Evolutionary conservation across 371 early-diverging fungal genomes (phyloP).

Genomic region (Choanephora cucurbitarum): DNA sequence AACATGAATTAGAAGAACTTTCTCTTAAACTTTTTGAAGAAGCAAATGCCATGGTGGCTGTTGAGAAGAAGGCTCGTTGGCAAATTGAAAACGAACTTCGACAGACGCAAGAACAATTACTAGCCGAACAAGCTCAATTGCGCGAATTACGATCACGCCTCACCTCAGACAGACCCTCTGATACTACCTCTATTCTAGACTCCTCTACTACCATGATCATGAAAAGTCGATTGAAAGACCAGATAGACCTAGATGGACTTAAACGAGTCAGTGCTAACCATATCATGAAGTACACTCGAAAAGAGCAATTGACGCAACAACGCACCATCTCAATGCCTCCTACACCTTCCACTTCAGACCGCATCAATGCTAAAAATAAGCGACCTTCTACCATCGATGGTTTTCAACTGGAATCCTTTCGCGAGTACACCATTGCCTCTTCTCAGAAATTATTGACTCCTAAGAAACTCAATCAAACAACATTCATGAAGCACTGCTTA

Average conservation of each 20-base stretch:
- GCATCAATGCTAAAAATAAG: not conserved
- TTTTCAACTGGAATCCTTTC: constrained; percentile 71
- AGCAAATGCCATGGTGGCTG: constrained; percentile 79
- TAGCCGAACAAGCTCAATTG: constrained; percentile 72
- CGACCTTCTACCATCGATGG: constrained; percentile 57
- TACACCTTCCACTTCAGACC: constrained; percentile 19
- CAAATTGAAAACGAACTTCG: constrained; percentile 53
- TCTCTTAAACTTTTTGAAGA: constrained; percentile 78
- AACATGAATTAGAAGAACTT: constrained; percentile 80
- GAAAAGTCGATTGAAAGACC: constrained; percentile 11
- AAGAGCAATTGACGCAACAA: constrained; percentile 10
- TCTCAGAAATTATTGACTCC: constrained; percentile 54
- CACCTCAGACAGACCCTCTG: constrained; percentile 10
- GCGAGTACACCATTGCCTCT: constrained; percentile 71
- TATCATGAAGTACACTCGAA: constrained; percentile 3
- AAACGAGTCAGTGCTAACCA: constrained; percentile 11
- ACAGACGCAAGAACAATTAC: constrained; percentile 64
- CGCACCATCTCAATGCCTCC: constrained; percentile 31
- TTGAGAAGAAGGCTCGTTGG: constrained; percentile 67
- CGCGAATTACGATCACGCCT: constrained; percentile 61
- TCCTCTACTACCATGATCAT: not conserved
- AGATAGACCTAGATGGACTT: constrained; percentile 5
- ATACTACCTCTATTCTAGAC: not conserved
- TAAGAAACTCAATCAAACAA: constrained; percentile 68
- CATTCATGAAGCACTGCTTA: constrained; percentile 71